These are phyloP conservation scores for Anacardium occidentale DNA, from an alignment of 345 rosid genomes.

Conservation along the genomic window DNA sequence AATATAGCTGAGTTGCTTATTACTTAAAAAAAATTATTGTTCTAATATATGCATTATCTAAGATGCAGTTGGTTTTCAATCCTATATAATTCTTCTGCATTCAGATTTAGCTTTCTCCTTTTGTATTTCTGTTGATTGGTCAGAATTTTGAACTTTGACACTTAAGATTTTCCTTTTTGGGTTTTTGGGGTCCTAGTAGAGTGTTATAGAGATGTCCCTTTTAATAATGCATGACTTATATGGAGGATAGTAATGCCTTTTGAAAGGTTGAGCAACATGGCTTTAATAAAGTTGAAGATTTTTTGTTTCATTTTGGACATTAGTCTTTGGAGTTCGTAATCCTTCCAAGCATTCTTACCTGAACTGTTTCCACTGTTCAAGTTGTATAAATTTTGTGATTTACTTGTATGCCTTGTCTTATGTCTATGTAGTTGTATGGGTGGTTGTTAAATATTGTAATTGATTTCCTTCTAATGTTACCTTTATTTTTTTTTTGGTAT, in stretches of 20 bases:
- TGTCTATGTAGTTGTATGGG: not conserved
- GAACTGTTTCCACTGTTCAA: not conserved
- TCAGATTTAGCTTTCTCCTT: too few species aligned
- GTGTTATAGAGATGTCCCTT: not conserved
- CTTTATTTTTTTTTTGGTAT: too few species aligned
- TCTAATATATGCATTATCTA: not conserved
- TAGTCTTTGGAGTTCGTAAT: not conserved
- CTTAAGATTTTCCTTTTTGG: not conserved
- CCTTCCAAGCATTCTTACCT: not conserved
- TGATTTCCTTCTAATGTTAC: not conserved
- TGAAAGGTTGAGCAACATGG: not conserved
- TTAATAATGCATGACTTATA: not conserved
- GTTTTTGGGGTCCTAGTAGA: not conserved
- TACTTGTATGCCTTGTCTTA: not conserved
- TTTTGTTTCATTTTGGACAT: not conserved
- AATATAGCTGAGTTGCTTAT: not conserved
- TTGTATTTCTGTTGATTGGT: not conserved
- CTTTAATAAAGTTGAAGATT: not conserved
- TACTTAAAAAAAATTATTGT: not conserved
- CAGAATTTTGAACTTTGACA: not conserved
- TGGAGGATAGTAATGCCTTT: constrained; percentile 2
- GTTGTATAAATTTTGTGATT: not conserved
- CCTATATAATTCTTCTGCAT: not conserved
- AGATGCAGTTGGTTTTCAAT: not conserved
- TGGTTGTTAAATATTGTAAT: not conserved